phyloP scores from a whole-genome alignment of 768 basidiomycete genomes.

The Amanita muscaria region DNA sequence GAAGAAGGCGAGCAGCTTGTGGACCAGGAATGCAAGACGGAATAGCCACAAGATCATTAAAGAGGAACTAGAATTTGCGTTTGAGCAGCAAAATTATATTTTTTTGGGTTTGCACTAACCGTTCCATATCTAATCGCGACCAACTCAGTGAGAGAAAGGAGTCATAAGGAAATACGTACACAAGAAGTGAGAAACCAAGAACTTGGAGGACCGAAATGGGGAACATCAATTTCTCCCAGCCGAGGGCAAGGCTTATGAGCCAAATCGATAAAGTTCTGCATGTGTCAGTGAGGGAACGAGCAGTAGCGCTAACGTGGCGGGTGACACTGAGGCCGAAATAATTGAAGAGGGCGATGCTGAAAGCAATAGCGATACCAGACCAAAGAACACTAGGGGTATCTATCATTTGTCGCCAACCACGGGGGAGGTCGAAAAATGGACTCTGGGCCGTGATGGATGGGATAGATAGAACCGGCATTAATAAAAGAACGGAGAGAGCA shows the following conservation, averaged over 20 bases:
- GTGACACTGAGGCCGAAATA: conserved; percentile 90
- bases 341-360: conserved; percentile 77
- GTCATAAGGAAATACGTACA: conserved; percentile 45
- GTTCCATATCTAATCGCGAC: conserved; percentile 68
- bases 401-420: conserved; percentile 86
- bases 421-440: conserved; percentile 79
- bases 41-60: conserved; percentile 70
- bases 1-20: conserved; percentile 20
- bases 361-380: conserved; percentile 61
- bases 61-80: conserved; percentile 54
- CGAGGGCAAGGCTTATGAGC: conserved; percentile 80
- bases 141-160: conserved; percentile 2
- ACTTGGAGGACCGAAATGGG: conserved; percentile 81
- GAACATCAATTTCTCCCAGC: conserved; percentile 83
- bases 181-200: conserved; percentile 76
- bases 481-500: conserved; percentile 63
- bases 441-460: conserved; percentile 53
- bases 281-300: conserved; percentile 86
- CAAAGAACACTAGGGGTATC: conserved; percentile 63
- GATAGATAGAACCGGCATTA: conserved; percentile 74
- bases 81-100: conserved; percentile 9
- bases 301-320: conserved; percentile 88
- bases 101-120: conserved; percentile 33
- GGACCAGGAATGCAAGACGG: conserved; percentile 58
- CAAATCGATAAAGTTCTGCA: conserved; percentile 96